These are phyloP conservation scores for Erysimum pusillum DNA, from an alignment of 441 rosid species.

Conservation along the genomic window DNA sequence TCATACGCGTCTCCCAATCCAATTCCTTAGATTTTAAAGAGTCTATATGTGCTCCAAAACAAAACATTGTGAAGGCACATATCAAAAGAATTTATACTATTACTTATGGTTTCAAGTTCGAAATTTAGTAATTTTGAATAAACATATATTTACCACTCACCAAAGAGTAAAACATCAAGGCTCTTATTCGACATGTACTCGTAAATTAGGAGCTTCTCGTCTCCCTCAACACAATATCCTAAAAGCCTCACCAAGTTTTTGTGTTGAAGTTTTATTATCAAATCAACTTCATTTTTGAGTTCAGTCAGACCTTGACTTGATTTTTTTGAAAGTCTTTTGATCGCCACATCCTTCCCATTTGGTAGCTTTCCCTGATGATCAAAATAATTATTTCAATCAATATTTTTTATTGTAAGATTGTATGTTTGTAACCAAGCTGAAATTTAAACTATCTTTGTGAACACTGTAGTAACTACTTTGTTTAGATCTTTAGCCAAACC, in stretches of 20 bases:
- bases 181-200: slow-evolving; percentile 16
- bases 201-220: slow-evolving; percentile 6
- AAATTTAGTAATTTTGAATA: background rate
- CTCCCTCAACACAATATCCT: background rate
- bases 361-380: slow-evolving; percentile 53
- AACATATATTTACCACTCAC: background rate
- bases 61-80: background rate
- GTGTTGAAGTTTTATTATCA: slow-evolving; percentile 66
- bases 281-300: slow-evolving; percentile 60
- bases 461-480: background rate
- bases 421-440: background rate
- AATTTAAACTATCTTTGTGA: background rate
- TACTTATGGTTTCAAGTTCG: background rate
- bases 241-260: slow-evolving; percentile 63
- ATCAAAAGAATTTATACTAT: background rate
- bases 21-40: background rate
- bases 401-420: background rate
- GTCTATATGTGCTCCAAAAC: background rate
- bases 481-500: background rate
- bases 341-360: slow-evolving; percentile 55
- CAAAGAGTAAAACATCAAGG: slow-evolving; percentile 10
- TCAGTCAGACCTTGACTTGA: slow-evolving; percentile 66
- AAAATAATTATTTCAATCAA: background rate
- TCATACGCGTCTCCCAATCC: slow-evolving; percentile 45
- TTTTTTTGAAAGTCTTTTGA: slow-evolving; percentile 60